Evolutionary conservation across 2,329 filamentous ascomycete species (phyloP).

Genomic region (Esteya vermicola): DNA sequence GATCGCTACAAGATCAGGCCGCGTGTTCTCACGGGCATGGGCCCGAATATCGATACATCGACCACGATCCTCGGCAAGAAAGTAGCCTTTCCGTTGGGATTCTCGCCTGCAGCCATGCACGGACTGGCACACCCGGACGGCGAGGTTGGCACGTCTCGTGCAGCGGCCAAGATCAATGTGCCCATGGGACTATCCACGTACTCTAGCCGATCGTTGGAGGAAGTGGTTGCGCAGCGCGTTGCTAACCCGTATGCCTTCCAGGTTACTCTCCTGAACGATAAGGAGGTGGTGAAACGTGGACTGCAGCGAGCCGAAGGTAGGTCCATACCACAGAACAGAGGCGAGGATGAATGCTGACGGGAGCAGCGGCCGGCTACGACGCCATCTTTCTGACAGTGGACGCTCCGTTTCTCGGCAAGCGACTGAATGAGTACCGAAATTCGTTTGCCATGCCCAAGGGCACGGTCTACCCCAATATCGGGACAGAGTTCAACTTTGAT

Average conservation of each 20-base stretch:
- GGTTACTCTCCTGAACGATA: slow-evolving; percentile 35
- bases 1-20: slow-evolving; percentile 33
- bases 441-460: slow-evolving; percentile 30
- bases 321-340: not conserved
- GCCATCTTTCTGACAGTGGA: slow-evolving; percentile 37
- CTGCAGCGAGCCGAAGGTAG: slow-evolving; percentile 11
- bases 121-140: slow-evolving; percentile 36
- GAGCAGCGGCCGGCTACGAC: slow-evolving; percentile 1
- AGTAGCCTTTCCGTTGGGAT: slow-evolving; percentile 32
- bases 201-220: slow-evolving; percentile 27
- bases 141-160: slow-evolving; percentile 32
- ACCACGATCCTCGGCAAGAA: slow-evolving; percentile 28
- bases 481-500: not conserved
- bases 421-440: slow-evolving; percentile 39
- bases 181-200: slow-evolving; percentile 34
- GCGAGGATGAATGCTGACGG: not conserved
- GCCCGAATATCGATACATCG: slow-evolving; percentile 8
- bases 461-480: slow-evolving; percentile 15
- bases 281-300: slow-evolving; percentile 24
- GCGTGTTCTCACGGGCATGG: slow-evolving; percentile 20
- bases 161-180: slow-evolving; percentile 26
- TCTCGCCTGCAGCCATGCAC: slow-evolving; percentile 39
- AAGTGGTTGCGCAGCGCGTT: slow-evolving; percentile 25
- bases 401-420: slow-evolving; percentile 34
- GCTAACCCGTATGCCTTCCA: slow-evolving; percentile 35